Evolutionary conservation across 108 stramenopile species (phyloP), one percentile per base, ranked within the genome.

Genomic region (Nitzschia putrida): DNA sequence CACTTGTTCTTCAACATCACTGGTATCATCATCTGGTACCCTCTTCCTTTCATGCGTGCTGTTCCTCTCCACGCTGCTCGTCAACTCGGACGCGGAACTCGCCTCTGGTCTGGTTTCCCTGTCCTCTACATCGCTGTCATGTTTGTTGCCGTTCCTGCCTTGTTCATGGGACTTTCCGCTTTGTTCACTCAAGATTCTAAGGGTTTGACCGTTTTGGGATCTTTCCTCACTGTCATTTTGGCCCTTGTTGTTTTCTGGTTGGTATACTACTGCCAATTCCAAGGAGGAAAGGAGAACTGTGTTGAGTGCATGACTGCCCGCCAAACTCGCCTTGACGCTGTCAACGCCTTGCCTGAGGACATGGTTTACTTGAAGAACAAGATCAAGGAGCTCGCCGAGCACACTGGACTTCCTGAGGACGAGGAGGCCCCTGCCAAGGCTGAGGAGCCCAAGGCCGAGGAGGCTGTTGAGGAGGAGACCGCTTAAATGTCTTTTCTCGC

Each of bases 21-120:
- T 25, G 92, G 92, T 49, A 88, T 89, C 54, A 43, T 90, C 50
- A 88, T 91, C 52, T 94, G 87, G 85, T 94, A 91, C 76, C 93
- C 93, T 20, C 47, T 94, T 50, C 90, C 93, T 11, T 80, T 83
- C 68, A 88, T 94, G 88, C 83, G 93, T 21, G 26, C 41, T 20
- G 52, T 94, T 61, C 90, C 93, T 10, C 64, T 91, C 49, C 56
- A 65, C 39, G 79, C 77, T 51, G 83, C 90, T 21, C 76, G 84
- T 25, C 56, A 71, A 13, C 82, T 94, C 53, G 93, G 93, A 37
- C 69, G 72, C 45, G 74, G 64, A 20, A 91, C 93, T 6, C 75
- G 87, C 12, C 34, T 80, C 34, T 91, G 77, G 63, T 66, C 72
- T 14, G 64, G 64, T 20, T 85, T 94, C 74, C 90, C 93, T 38